Conservation (phyloP, 2,329 filamentous ascomycete species). For the Cladosporium oxysporum region DNA sequence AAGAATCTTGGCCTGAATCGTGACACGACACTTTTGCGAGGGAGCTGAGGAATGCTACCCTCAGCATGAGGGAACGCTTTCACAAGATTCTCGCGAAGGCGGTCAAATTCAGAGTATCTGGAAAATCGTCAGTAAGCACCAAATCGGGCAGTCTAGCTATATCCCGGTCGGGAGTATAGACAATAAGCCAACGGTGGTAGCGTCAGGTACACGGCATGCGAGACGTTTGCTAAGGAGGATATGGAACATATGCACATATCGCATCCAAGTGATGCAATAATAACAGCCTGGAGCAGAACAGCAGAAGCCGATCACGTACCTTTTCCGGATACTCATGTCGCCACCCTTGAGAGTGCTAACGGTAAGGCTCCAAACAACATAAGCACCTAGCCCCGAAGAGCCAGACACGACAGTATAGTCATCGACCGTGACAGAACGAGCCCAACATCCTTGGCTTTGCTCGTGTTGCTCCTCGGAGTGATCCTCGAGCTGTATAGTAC, state of each 20-base stretch:
- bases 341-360: conserved; percentile 77
- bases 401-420: conserved; percentile 64
- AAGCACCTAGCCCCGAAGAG: conserved; percentile 70
- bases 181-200: background rate
- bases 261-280: conserved; percentile 1
- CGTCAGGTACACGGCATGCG: background rate
- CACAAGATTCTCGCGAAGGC: conserved; percentile 71
- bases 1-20: conserved; percentile 80
- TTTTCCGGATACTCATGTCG: conserved; percentile 47
- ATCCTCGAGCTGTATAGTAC: conserved; percentile 63
- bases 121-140: background rate
- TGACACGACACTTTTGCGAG: conserved; percentile 85
- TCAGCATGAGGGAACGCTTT: conserved; percentile 81
- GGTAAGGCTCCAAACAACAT: conserved; percentile 90
- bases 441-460: conserved; percentile 62
- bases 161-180: background rate
- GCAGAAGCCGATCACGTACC: conserved; percentile 40
- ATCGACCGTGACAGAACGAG: conserved; percentile 61
- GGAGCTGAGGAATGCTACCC: conserved; percentile 83
- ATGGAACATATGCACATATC: background rate
- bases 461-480: conserved; percentile 62
- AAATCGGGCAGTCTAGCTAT: background rate
- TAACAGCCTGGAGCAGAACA: background rate
- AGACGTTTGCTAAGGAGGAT: background rate
- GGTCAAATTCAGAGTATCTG: conserved; percentile 91